phyloP scores from a whole-genome alignment of 2,329 filamentous ascomycete species.

The Conoideocrella luteorostrata region DNA sequence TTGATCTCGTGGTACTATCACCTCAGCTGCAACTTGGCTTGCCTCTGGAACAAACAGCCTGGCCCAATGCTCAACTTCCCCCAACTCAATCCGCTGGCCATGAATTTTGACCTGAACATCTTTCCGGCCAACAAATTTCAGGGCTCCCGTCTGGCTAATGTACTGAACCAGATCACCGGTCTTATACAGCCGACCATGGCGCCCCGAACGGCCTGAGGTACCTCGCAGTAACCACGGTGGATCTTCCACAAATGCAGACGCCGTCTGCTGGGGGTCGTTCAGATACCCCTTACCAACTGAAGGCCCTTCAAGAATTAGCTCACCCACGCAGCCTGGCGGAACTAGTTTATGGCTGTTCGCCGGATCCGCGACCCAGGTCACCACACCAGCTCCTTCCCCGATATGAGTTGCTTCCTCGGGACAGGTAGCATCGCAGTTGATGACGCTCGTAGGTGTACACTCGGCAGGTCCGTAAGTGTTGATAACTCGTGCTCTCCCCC shows the following conservation, averaged over 20 bases:
- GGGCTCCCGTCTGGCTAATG: conserved; percentile 20
- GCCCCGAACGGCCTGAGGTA: no score
- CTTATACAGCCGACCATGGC: not conserved
- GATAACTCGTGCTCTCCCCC: no score
- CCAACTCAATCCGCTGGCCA: conserved; percentile 27
- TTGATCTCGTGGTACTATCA: no score
- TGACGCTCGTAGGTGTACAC: no score
- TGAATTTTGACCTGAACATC: conserved; percentile 27
- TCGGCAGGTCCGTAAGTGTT: no score
- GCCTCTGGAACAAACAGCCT: no score
- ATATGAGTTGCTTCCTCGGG: no score
- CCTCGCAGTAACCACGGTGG: conserved; percentile 13
- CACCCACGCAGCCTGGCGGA: conserved; percentile 23
- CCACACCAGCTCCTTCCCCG: no score
- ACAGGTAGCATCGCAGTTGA: no score
- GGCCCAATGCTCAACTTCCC: conserved; percentile 25
- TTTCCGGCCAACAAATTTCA: conserved; percentile 20
- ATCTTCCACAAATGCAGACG: conserved; percentile 23
- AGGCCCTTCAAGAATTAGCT: not conserved
- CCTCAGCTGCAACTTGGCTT: no score
- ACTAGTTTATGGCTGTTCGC: no score
- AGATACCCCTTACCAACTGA: not conserved
- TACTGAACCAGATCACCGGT: not conserved
- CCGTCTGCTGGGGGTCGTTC: conserved; percentile 3
- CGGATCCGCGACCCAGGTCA: no score